phyloP scores from a whole-genome alignment of 441 rosid genomes.

The Sinapis alba region DNA sequence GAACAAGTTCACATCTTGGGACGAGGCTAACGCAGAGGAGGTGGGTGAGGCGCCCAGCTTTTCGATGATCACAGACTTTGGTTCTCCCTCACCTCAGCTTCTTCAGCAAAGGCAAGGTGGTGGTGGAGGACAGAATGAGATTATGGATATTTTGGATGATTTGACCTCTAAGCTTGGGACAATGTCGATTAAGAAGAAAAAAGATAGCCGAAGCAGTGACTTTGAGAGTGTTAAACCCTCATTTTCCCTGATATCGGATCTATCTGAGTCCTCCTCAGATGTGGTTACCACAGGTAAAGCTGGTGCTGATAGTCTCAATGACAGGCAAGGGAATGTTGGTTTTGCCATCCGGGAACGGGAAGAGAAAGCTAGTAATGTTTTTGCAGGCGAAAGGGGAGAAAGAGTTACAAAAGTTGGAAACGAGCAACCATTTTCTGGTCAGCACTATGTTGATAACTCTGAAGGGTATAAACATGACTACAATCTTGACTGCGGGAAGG shows the following conservation, averaged over 20 bases:
- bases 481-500: slow-evolving; percentile 32
- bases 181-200: slow-evolving; percentile 71
- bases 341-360: slow-evolving; percentile 27
- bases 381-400: slow-evolving; percentile 20
- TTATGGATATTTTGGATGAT: slow-evolving; percentile 77
- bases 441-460: slow-evolving; percentile 36
- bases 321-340: slow-evolving; percentile 27
- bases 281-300: not conserved
- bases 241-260: slow-evolving; percentile 43
- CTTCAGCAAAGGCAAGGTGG: slow-evolving; percentile 33
- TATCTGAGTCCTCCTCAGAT: slow-evolving; percentile 42
- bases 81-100: slow-evolving; percentile 56
- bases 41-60: slow-evolving; percentile 43
- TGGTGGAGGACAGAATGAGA: slow-evolving; percentile 50
- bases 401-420: slow-evolving; percentile 29
- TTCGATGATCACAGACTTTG: slow-evolving; percentile 61
- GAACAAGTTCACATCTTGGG: slow-evolving; percentile 50
- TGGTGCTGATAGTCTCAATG: slow-evolving; percentile 33
- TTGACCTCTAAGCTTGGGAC: slow-evolving; percentile 78
- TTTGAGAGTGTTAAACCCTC: slow-evolving; percentile 49
- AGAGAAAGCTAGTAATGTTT: slow-evolving; percentile 11
- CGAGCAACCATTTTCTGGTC: slow-evolving; percentile 33
- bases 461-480: slow-evolving; percentile 38
- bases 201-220: slow-evolving; percentile 38
- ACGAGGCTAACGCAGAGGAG: slow-evolving; percentile 28